Evolutionary conservation across 2,329 filamentous ascomycete genomes (phyloP).

Genomic region (Diaporthe destruens): DNA sequence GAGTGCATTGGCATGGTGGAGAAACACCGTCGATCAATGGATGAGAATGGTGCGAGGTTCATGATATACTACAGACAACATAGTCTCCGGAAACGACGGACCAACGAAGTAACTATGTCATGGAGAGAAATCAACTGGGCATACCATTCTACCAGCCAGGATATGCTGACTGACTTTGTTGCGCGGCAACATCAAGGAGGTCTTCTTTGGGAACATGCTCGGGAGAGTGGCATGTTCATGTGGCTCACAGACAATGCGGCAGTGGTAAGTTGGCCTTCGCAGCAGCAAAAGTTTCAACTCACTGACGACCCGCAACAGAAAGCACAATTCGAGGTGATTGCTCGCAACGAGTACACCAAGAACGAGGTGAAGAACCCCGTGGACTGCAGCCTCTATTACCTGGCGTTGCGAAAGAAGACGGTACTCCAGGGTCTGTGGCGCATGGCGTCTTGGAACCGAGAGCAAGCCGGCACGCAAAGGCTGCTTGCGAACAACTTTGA

Average conservation of each 20-base stretch:
- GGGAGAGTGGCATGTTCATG: constrained; percentile 92
- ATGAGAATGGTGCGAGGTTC: constrained; percentile 89
- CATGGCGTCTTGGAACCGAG: constrained; percentile 89
- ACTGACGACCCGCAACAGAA: constrained; percentile 59
- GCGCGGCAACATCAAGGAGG: constrained; percentile 82
- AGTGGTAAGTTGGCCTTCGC: constrained; percentile 69
- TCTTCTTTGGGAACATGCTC: constrained; percentile 86
- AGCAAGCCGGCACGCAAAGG: constrained; percentile 83
- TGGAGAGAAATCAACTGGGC: constrained; percentile 90
- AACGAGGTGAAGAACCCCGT: constrained; percentile 89
- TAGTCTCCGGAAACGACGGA: constrained; percentile 75
- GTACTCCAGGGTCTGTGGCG: constrained; percentile 94
- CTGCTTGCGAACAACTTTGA: constrained; percentile 92
- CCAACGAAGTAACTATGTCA: constrained; percentile 74
- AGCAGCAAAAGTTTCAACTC: background rate
- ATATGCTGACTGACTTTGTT: constrained; percentile 88
- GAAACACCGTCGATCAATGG: constrained; percentile 87
- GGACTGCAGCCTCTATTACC: constrained; percentile 90
- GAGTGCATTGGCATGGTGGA: constrained; percentile 89
- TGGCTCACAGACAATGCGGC: constrained; percentile 86
- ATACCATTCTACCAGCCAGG: constrained; percentile 86
- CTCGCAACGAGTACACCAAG: constrained; percentile 92
- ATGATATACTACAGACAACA: constrained; percentile 90
- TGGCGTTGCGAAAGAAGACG: constrained; percentile 90
- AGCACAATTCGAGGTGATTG: constrained; percentile 88